phyloP scores from a whole-genome alignment of 164 flowering plant genomes.

The Vitis riparia region DNA sequence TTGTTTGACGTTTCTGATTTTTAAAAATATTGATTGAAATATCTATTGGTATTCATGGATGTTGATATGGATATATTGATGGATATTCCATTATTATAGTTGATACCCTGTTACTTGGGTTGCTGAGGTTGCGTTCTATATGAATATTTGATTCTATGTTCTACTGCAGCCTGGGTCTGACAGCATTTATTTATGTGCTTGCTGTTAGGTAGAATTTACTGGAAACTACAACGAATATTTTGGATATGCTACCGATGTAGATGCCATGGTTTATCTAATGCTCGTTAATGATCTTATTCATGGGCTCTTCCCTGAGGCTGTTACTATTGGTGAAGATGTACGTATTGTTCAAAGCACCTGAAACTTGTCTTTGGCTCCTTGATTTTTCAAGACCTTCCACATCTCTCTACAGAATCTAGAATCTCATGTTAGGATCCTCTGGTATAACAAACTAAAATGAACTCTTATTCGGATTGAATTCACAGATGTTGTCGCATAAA shows the following conservation, averaged over 20 bases:
- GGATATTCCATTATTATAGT: no score
- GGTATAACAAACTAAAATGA: background rate
- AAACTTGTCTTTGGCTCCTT: background rate
- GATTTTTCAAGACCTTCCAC: constrained; percentile 1
- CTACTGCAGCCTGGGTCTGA: background rate
- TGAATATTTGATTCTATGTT: no score
- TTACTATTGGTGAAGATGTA: constrained; percentile 96
- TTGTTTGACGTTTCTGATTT: no score
- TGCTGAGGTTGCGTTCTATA: no score
- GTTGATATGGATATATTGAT: no score
- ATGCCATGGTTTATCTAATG: constrained; percentile 94
- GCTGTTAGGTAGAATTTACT: constrained; percentile 74
- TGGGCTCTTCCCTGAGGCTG: constrained; percentile 92
- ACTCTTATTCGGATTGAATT: background rate
- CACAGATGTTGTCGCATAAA: background rate
- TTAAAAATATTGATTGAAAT: no score
- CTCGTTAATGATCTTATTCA: constrained; percentile 93
- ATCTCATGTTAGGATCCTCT: background rate
- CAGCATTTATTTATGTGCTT: constrained; percentile 13
- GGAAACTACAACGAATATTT: constrained; percentile 96
- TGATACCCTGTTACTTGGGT: no score
- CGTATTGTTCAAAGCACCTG: constrained; percentile 12
- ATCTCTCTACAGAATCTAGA: background rate
- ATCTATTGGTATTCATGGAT: no score
- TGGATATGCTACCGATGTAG: constrained; percentile 91